Conservation (phyloP, 2,329 filamentous ascomycete genomes). For the Trichoderma endophyticum region DNA sequence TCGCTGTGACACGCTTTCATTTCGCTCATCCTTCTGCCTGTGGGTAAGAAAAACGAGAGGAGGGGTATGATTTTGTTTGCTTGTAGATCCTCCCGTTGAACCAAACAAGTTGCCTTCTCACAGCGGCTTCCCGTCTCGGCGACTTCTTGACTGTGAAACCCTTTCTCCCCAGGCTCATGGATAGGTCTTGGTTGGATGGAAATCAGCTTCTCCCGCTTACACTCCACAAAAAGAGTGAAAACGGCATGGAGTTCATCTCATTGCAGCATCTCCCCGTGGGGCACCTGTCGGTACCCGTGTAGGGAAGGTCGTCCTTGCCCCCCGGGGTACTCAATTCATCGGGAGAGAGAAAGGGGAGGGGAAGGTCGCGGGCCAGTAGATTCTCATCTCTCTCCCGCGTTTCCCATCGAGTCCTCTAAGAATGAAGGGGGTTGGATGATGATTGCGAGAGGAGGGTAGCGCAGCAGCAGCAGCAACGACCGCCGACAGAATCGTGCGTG, state of each 20-base stretch:
- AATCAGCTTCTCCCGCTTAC: not conserved
- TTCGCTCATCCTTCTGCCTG: constrained; percentile 12
- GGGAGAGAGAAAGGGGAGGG: not conserved
- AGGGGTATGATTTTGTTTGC: not conserved
- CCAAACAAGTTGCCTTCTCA: not conserved
- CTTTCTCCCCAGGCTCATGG: not conserved
- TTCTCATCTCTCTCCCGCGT: not conserved
- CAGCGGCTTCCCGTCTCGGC: not conserved
- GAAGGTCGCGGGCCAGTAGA: not conserved
- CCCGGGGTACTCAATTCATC: not conserved
- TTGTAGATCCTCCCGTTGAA: not conserved
- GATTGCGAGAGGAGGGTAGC: not conserved
- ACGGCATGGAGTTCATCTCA: not conserved
- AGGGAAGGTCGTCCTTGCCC: not conserved
- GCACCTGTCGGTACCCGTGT: not conserved
- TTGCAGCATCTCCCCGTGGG: constrained; percentile 12
- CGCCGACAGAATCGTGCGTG: constrained; percentile 1
- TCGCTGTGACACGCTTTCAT: constrained; percentile 5
- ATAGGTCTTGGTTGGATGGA: not conserved
- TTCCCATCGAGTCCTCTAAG: not conserved
- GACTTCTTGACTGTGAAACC: not conserved
- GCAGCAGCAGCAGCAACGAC: constrained; percentile 14
- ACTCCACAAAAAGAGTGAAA: not conserved
- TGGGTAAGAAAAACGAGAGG: constrained; percentile 5
- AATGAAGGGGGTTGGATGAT: not conserved